Evolutionary conservation across 176 grass and related monocot genomes (phyloP), one percentile per base, ranked within the genome.

Genomic region (Carex cristatella): DNA sequence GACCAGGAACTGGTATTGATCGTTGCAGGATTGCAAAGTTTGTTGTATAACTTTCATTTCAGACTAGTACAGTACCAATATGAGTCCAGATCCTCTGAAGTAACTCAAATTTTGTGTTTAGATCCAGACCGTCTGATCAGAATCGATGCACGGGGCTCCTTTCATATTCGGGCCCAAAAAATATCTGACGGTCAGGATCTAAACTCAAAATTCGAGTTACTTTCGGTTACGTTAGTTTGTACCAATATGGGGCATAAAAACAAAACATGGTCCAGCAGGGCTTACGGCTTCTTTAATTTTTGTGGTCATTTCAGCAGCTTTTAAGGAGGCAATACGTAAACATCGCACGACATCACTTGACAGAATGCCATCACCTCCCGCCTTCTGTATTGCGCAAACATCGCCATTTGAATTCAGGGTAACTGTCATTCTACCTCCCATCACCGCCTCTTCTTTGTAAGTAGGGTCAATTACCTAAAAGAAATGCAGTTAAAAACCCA

Each of bases 371-470:
- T 95, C 91, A 68, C 90, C 93, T 81, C 96, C 96, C 56, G 93
- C 88, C 86, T 99, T 99, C 79, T 99, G 96, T 79, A 99, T 90
- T 59, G 93, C 61, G 85, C 96, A 99, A 51, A 99, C 81, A 89
- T 99, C 96, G 60, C 96, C 93, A 63, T 91, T 99, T 54, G 90
- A 92, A 83, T 99, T 99, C 85, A 99, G 40, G 35, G 91, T 99
- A 85, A 86, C 83, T 59, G 93, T 99, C 96, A 99, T 92, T 79
- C 90, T 94, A 70, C 93, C 96, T 69, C 96, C 90, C 93, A 94
- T 94, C 46, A 95, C 87, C 64, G 88, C 88, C 87, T 99, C 96
- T 89, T 99, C 96, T 90, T 99, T 99, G 73, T 95, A 93, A 69
- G 88, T 92, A 83, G 96, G 96, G 90, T 99, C 96, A 42, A 99